Evolutionary conservation across 2,329 filamentous ascomycete genomes (phyloP).

Genomic region (Emmonsiellopsis sp.): DNA sequence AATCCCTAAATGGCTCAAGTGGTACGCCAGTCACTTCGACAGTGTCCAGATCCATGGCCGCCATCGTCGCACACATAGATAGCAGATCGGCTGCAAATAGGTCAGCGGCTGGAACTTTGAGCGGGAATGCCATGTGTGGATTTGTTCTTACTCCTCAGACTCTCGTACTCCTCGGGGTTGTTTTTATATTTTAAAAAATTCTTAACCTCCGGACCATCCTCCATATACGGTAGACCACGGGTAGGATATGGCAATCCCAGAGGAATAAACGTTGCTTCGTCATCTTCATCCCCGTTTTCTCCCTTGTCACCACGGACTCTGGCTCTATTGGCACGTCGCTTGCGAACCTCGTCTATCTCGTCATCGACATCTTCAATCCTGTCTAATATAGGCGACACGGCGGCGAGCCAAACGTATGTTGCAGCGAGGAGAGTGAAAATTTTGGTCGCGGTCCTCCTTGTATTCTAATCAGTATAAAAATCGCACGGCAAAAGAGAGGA

Average conservation of each 20-base stretch:
- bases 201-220: slow-evolving; percentile 9
- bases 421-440: background rate
- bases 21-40: background rate
- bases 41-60: background rate
- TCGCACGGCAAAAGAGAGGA: background rate
- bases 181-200: slow-evolving; percentile 1
- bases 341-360: background rate
- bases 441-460: background rate
- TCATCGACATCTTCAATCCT: background rate
- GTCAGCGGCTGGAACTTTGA: background rate
- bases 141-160: background rate
- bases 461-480: background rate
- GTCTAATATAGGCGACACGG: background rate
- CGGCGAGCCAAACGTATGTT: background rate
- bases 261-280: slow-evolving; percentile 9
- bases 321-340: background rate
- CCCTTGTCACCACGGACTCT: slow-evolving; percentile 1
- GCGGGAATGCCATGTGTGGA: background rate
- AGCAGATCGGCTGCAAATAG: background rate
- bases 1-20: slow-evolving; percentile 3
- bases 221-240: slow-evolving; percentile 2
- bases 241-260: slow-evolving; percentile 7
- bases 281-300: background rate
- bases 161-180: background rate
- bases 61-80: background rate